phyloP scores from a whole-genome alignment of 164 flowering plant genomes.

The Tinospora cordifolia region DNA sequence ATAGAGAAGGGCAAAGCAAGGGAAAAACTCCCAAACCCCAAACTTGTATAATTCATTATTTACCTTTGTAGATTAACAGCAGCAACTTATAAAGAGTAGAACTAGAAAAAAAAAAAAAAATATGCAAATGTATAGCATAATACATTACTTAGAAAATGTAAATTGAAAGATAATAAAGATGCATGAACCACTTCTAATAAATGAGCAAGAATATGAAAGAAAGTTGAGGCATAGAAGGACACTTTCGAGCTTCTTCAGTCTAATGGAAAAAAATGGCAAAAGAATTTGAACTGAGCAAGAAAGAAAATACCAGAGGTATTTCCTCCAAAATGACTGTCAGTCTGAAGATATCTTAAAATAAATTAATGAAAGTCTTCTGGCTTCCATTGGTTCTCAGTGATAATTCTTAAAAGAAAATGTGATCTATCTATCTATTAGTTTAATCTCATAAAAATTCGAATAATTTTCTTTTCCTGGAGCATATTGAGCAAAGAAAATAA shows the following conservation, averaged over 20 bases:
- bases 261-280: neutral
- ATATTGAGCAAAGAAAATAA: too few relatives aligned
- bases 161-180: neutral
- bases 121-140: neutral
- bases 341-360: too few relatives aligned
- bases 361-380: too few relatives aligned
- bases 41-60: neutral
- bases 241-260: neutral
- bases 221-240: too few relatives aligned
- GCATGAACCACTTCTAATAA: neutral
- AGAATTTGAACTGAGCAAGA: too few relatives aligned
- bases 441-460: too few relatives aligned
- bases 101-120: neutral
- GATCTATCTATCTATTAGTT: too few relatives aligned
- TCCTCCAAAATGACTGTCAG: too few relatives aligned
- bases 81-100: neutral
- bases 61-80: neutral
- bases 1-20: neutral
- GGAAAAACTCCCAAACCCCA: neutral
- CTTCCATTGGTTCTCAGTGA: too few relatives aligned
- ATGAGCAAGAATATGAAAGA: neutral
- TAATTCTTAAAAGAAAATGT: too few relatives aligned
- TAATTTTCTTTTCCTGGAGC: too few relatives aligned
- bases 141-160: neutral
- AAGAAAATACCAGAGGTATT: too few relatives aligned